Conservation (phyloP, 1,284 basidiomycete species). For the Exobasidium rhododendri region DNA sequence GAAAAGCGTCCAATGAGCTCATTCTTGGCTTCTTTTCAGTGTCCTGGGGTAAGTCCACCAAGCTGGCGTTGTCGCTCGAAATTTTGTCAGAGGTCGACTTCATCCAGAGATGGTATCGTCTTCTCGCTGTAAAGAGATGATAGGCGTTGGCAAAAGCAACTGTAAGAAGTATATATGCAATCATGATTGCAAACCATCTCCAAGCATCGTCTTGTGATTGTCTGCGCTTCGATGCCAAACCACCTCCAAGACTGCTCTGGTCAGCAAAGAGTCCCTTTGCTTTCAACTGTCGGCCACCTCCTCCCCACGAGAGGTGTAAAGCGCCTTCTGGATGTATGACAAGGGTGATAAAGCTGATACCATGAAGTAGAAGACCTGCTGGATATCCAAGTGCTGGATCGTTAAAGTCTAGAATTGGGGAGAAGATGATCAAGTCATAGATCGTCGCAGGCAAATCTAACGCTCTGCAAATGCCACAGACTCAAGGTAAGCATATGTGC, state of each 20-base stretch:
- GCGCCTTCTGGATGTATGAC: slow-evolving; percentile 27
- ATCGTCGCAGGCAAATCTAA: slow-evolving; percentile 8
- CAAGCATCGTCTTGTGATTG: slow-evolving; percentile 3
- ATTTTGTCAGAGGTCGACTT: slow-evolving; percentile 15
- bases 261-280: slow-evolving; percentile 23
- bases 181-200: slow-evolving; percentile 6
- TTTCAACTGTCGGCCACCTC: slow-evolving; percentile 21
- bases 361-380: slow-evolving; percentile 24
- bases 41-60: slow-evolving; percentile 10
- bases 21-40: neutral
- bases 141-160: slow-evolving; percentile 25
- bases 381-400: slow-evolving; percentile 24
- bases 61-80: slow-evolving; percentile 13
- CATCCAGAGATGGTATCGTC: slow-evolving; percentile 32
- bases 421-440: slow-evolving; percentile 7
- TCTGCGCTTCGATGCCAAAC: neutral
- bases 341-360: slow-evolving; percentile 20
- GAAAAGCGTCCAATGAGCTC: neutral
- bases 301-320: slow-evolving; percentile 27
- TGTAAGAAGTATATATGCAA: slow-evolving; percentile 17
- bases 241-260: slow-evolving; percentile 19
- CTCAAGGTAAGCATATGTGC: neutral
- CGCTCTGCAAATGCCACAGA: slow-evolving; percentile 5
- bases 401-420: neutral
- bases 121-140: slow-evolving; percentile 28